A percentile compares a stretch with the other conserved stretches of the same genome.
These are phyloP conservation scores for Macroventuria anomochaeta DNA, from an alignment of 2,329 filamentous ascomycete genomes.

Conservation along the genomic window DNA sequence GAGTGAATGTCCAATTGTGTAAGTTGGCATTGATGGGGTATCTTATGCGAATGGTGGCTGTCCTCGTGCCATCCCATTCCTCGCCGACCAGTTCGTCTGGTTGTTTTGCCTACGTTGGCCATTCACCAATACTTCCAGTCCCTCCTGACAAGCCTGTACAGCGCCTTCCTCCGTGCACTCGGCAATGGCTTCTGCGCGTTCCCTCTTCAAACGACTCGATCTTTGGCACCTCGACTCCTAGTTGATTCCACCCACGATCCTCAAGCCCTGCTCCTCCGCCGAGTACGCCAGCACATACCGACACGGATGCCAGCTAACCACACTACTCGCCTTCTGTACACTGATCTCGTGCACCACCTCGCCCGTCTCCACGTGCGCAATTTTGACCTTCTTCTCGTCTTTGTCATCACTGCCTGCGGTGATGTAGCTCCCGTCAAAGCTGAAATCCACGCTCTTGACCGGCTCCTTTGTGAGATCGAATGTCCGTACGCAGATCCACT, in stretches of 20 bases:
- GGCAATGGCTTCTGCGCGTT: background rate
- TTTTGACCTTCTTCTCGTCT: constrained; percentile 72
- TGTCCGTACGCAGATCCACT: constrained; percentile 78
- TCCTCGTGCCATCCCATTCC: background rate
- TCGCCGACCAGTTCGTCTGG: background rate
- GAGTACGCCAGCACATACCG: constrained; percentile 77
- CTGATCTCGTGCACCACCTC: constrained; percentile 76
- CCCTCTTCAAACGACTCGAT: background rate
- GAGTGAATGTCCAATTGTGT: background rate
- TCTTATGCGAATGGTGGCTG: constrained; percentile 2
- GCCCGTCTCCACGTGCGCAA: constrained; percentile 75
- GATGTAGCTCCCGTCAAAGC: constrained; percentile 77
- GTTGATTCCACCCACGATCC: constrained; percentile 65
- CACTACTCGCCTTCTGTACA: constrained; percentile 67
- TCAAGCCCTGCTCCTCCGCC: constrained; percentile 67
- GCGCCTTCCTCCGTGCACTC: too few relatives aligned
- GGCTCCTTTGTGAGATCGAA: constrained; percentile 72
- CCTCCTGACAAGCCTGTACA: too few relatives aligned
- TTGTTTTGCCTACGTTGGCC: background rate
- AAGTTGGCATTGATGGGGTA: constrained; percentile 14
- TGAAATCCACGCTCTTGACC: constrained; percentile 76
- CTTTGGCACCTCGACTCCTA: background rate
- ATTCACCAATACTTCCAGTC: too few relatives aligned
- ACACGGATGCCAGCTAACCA: constrained; percentile 78
- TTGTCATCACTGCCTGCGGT: constrained; percentile 78